Base-by-base conservation (phyloP, 805 yeast genomes). In the Candida michaelii region DNA sequence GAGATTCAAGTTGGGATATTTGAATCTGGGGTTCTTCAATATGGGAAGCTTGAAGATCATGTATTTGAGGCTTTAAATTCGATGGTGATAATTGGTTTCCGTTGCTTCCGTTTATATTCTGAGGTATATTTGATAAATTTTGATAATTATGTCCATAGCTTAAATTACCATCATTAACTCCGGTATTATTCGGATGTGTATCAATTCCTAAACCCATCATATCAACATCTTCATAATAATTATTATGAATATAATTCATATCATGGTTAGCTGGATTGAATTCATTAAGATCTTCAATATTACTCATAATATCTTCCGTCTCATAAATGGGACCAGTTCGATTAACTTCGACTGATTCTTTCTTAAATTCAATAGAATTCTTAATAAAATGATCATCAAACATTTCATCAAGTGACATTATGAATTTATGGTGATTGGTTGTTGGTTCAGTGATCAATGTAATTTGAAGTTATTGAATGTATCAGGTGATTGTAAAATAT, bases 391-490 rank as follows among this genome's bases (percentile, higher is more conserved):
- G 37, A 14, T 34, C 37, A 15, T 34, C 37, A 4, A 34, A 34
- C 37, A 34, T 23, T 15, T 34, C 37, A 24, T 34, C 37, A 34
- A 34, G 37, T 24, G 29, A 34, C 37, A 34, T 34, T 21, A 6
- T 21, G 23, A 6, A 8, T 21, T 21, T 21, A 6, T 21, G 23
- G 8, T 21, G 23, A 21, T 8, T 21, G 23, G 5, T 8, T 6
- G 21, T 15, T 30, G 33, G 19, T 3, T 30, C 16, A 5, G 19
- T 15, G 33, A 11, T 25, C n/a, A 7, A 9, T 12, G 11, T 7
- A 11, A 12, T 7, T 9, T 25, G 6, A 25, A 25, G 6, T 23
- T 23, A 6, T 23, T 23, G 25, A 11, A 12, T 11, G 12, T 25
- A 25, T 25, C 29, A 25, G 29, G 29, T 25, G 29, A 25, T 25